Conservation (phyloP, 2,329 filamentous ascomycete genomes). For the Hypocreales sp. region DNA sequence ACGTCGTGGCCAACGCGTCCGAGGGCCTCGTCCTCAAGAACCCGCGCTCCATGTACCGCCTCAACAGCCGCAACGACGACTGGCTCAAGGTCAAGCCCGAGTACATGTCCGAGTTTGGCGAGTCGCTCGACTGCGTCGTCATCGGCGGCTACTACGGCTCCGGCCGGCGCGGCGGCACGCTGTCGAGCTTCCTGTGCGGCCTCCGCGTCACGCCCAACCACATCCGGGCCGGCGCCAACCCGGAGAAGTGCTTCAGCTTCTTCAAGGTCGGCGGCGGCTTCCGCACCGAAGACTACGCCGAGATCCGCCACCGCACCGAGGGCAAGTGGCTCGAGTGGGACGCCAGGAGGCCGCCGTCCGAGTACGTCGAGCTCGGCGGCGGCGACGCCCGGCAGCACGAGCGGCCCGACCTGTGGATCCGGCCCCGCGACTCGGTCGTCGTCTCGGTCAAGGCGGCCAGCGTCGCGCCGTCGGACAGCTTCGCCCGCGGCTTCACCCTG, state of each 20-base stretch:
- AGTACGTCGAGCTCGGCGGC: constrained; percentile 70
- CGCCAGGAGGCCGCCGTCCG: constrained; percentile 53
- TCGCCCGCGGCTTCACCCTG: constrained; percentile 61
- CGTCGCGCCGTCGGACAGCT: constrained; percentile 59
- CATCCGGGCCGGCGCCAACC: constrained; percentile 39
- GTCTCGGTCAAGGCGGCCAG: constrained; percentile 79
- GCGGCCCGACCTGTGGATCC: constrained; percentile 83
- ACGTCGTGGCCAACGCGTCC: constrained; percentile 72
- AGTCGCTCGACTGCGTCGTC: constrained; percentile 78
- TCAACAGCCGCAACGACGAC: constrained; percentile 84
- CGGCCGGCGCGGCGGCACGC: constrained; percentile 63
- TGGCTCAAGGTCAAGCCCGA: constrained; percentile 99
- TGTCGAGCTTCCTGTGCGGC: constrained; percentile 86
- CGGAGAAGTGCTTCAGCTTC: constrained; percentile 80
- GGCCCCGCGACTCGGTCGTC: constrained; percentile 74
- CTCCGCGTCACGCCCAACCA: constrained; percentile 59
- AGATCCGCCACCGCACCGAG: constrained; percentile 69
- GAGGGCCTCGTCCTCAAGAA: constrained; percentile 93
- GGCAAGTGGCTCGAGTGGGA: constrained; percentile 90
- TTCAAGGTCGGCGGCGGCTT: constrained; percentile 97
- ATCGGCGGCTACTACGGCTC: constrained; percentile 89
- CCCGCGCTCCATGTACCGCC: constrained; percentile 66
- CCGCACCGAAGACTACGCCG: constrained; percentile 67
- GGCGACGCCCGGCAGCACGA: constrained; percentile 57
- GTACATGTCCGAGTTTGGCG: constrained; percentile 93